phyloP scores from a whole-genome alignment of 176 grass and related monocot species.

The Ampelocalamus luodianensis region DNA sequence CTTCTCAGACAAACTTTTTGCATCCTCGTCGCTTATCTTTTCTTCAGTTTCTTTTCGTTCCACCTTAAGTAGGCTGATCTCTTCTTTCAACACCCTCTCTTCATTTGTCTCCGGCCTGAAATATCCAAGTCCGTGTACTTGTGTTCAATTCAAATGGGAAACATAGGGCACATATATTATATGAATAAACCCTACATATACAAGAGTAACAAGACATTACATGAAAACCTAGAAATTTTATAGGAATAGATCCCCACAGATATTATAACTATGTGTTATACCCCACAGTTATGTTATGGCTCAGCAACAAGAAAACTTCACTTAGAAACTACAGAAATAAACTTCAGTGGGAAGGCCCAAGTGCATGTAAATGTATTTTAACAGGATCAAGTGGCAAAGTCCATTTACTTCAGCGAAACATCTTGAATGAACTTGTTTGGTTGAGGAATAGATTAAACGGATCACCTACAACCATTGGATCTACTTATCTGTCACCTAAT shows the following conservation, averaged over 20 bases:
- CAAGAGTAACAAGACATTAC: neutral
- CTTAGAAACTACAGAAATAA: neutral
- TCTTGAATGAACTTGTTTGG: neutral
- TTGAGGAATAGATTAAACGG: neutral
- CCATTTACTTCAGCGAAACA: slow-evolving; percentile 7
- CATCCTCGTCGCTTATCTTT: slow-evolving; percentile 41
- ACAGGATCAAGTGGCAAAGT: neutral
- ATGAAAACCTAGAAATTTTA: neutral
- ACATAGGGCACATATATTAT: neutral
- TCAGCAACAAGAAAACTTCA: neutral
- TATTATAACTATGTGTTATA: neutral
- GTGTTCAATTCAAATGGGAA: slow-evolving; percentile 23
- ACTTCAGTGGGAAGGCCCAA: neutral
- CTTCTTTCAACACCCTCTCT: slow-evolving; percentile 51
- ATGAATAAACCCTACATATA: neutral
- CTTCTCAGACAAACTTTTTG: slow-evolving; percentile 42
- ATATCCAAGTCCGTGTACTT: slow-evolving; percentile 23
- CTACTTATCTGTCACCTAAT: neutral
- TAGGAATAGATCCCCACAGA: neutral
- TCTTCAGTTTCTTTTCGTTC: slow-evolving; percentile 43
- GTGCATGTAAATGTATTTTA: neutral
- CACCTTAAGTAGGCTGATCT: slow-evolving; percentile 43
- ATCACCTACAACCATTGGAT: neutral
- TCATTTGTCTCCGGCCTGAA: slow-evolving; percentile 49
- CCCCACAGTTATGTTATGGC: neutral